These are phyloP conservation scores for Biscogniauxia marginata DNA, from an alignment of 2,329 filamentous ascomycete species.

Conservation along the genomic window DNA sequence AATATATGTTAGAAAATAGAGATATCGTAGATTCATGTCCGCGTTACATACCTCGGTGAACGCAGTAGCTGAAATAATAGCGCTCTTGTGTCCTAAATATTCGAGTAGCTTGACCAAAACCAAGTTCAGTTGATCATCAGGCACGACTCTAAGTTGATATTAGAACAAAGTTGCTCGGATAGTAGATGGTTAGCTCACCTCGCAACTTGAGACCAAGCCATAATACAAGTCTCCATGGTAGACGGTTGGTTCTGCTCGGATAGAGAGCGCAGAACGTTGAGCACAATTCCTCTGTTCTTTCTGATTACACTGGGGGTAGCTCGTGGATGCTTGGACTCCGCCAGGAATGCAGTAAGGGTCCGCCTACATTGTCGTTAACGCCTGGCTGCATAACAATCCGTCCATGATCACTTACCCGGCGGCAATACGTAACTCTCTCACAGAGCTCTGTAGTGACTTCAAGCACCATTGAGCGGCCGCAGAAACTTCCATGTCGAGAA, in stretches of 20 bases:
- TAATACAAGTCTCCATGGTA: slow-evolving; percentile 78
- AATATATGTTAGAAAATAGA: not conserved
- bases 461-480: slow-evolving; percentile 77
- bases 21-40: not conserved
- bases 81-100: slow-evolving; percentile 81
- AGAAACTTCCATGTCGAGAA: slow-evolving; percentile 68
- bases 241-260: slow-evolving; percentile 66
- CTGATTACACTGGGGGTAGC: slow-evolving; percentile 44
- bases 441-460: slow-evolving; percentile 76
- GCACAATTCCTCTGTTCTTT: slow-evolving; percentile 66
- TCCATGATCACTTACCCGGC: slow-evolving; percentile 59
- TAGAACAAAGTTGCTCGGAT: slow-evolving; percentile 5
- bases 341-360: slow-evolving; percentile 65
- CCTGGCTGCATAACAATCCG: slow-evolving; percentile 6
- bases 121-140: slow-evolving; percentile 82
- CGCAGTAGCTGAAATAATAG: slow-evolving; percentile 74
- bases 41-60: slow-evolving; percentile 70
- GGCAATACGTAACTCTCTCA: slow-evolving; percentile 80
- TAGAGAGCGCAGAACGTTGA: slow-evolving; percentile 70
- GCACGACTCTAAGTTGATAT: slow-evolving; percentile 53
- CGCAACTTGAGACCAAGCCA: slow-evolving; percentile 84
- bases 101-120: slow-evolving; percentile 81
- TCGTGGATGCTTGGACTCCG: slow-evolving; percentile 36
- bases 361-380: slow-evolving; percentile 43
- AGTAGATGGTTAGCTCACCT: slow-evolving; percentile 43